These are phyloP conservation scores for Gamarada debralockiae DNA, from an alignment of 495 filamentous ascomycete species.

Conservation along the genomic window DNA sequence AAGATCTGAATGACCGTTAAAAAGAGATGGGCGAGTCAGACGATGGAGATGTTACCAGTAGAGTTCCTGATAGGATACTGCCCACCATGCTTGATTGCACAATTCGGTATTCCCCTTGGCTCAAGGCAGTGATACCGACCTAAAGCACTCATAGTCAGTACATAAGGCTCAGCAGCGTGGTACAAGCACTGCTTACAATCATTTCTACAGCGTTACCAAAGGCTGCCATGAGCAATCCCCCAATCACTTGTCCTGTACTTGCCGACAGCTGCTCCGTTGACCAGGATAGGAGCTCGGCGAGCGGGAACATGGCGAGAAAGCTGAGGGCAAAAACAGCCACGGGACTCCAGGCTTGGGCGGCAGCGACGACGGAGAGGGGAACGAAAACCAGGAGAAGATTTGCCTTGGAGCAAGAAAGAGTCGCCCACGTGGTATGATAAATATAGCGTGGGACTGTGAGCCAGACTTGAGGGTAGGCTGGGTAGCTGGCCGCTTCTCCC, in stretches of 20 bases:
- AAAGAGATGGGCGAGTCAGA: no score
- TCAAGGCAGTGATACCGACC: constrained; percentile 88
- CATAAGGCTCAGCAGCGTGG: background rate
- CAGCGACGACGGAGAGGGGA: constrained; percentile 77
- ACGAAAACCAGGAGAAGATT: constrained; percentile 50
- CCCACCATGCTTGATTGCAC: constrained; percentile 27
- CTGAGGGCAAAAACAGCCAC: constrained; percentile 73
- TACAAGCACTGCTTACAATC: constrained; percentile 55
- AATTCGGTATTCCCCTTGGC: constrained; percentile 31
- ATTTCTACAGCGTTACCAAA: constrained; percentile 86
- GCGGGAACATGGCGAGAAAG: constrained; percentile 72
- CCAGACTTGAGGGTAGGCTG: no score
- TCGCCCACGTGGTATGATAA: background rate
- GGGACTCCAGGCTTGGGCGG: constrained; percentile 61
- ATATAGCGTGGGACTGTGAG: background rate
- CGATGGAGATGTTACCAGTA: no score
- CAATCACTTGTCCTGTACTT: constrained; percentile 69
- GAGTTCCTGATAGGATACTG: constrained; percentile 61
- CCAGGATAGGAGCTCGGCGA: constrained; percentile 66
- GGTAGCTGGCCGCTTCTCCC: background rate
- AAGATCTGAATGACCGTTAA: no score
- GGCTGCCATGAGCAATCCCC: constrained; percentile 75
- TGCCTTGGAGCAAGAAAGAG: background rate
- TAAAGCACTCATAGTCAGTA: constrained; percentile 28
- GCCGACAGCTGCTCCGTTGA: constrained; percentile 72